Evolutionary conservation across 2,329 filamentous ascomycete species (phyloP).

Genomic region (Proliferodiscus dingleyae): DNA sequence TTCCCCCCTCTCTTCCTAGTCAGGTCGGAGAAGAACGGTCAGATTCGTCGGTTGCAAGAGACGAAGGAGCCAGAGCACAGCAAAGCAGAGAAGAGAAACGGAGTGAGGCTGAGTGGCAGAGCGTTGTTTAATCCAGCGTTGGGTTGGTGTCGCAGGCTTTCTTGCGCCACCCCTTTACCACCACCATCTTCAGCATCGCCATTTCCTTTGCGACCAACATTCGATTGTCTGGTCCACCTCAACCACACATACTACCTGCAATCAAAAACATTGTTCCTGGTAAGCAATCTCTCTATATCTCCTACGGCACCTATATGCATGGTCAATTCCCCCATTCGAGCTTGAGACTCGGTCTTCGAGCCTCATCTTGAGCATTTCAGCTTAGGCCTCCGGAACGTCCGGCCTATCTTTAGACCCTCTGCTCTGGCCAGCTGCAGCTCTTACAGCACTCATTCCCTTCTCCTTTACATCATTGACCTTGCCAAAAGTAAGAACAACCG

Average conservation of each 20-base stretch:
- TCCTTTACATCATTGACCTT: conserved; percentile 1
- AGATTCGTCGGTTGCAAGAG: no score
- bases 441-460: background rate
- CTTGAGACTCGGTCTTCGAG: conserved; percentile 8
- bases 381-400: background rate
- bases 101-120: no score
- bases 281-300: background rate
- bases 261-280: background rate
- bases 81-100: no score
- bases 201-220: conserved; percentile 8
- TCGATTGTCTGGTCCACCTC: conserved; percentile 2
- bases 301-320: conserved; percentile 1
- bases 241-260: background rate
- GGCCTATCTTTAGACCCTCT: background rate
- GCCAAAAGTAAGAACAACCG: background rate
- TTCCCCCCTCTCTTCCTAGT: background rate
- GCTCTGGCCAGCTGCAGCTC: background rate
- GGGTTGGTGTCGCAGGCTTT: background rate
- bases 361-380: background rate
- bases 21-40: background rate
- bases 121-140: background rate
- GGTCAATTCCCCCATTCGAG: conserved; percentile 11
- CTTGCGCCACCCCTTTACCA: background rate
- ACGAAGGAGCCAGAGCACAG: no score
- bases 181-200: conserved; percentile 1